A percentile compares a stretch with the other conserved stretches of the same genome.
Conservation (phyloP, 805 yeast genomes). For the Kurtzmaniella fragi region DNA sequence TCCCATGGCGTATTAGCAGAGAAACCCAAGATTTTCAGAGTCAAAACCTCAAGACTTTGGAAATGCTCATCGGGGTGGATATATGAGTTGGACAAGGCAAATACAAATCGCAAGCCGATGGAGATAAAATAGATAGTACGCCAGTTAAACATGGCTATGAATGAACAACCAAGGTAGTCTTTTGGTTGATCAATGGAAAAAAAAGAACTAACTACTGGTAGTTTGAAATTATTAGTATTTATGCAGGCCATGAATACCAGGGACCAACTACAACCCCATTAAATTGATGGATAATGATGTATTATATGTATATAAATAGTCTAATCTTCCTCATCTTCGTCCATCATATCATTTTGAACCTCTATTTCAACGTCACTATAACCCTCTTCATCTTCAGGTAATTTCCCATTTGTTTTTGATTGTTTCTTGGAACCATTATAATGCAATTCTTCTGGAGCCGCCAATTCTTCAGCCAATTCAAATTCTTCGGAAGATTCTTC, state of each 20-base stretch:
- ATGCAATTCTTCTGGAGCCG: too few species aligned
- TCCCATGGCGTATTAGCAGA: conserved; percentile 75
- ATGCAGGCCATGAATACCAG: too few species aligned
- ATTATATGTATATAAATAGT: not conserved
- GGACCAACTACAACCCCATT: too few species aligned
- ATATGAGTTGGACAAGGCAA: conserved; percentile 72
- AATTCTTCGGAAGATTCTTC: conserved; percentile 13
- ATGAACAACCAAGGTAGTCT: too few species aligned
- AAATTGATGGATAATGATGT: too few species aligned
- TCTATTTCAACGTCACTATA: conserved; percentile 19
- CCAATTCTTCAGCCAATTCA: conserved; percentile 1
- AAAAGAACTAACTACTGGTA: too few species aligned
- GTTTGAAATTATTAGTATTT: too few species aligned
- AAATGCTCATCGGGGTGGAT: conserved; percentile 98
- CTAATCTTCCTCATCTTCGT: conserved; percentile 2
- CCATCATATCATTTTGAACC: conserved; percentile 3
- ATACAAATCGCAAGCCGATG: conserved; percentile 45
- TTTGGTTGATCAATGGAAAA: too few species aligned
- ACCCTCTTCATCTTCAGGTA: conserved; percentile 14
- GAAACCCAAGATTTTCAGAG: conserved; percentile 41
- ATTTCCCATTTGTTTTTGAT: not conserved
- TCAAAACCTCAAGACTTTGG: conserved; percentile 78
- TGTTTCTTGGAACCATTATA: not conserved
- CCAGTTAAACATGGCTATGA: conserved; percentile 41
- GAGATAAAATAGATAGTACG: conserved; percentile 41